phyloP scores from a whole-genome alignment of 352 stramenopile genomes.

The Hyaloperonospora brassicae region DNA sequence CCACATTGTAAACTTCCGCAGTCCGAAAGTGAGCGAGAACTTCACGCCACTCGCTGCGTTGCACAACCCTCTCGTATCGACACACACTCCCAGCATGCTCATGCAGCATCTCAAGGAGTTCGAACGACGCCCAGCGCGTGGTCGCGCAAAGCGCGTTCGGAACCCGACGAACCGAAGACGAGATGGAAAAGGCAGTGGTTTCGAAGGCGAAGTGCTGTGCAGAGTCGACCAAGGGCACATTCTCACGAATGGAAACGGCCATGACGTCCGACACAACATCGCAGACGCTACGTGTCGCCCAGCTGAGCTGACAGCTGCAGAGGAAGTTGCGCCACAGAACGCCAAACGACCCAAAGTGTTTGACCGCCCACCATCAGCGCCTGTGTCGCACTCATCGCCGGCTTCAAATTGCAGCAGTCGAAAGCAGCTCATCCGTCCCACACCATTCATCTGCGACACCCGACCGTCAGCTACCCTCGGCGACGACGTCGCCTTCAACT shows the following conservation, averaged over 20 bases:
- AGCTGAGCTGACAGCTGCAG: slow-evolving; percentile 16
- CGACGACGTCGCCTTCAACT: slow-evolving; percentile 6
- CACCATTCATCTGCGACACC: slow-evolving; percentile 23
- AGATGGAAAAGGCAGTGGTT: slow-evolving; percentile 51
- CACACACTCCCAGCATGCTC: slow-evolving; percentile 8
- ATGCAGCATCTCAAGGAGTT: slow-evolving; percentile 36
- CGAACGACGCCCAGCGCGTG: slow-evolving; percentile 33
- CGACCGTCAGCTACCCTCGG: slow-evolving; percentile 1
- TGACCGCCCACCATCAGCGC: slow-evolving; percentile 7
- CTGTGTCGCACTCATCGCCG: slow-evolving; percentile 13
- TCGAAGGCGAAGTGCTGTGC: slow-evolving; percentile 59
- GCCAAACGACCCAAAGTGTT: slow-evolving; percentile 20
- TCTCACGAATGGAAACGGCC: slow-evolving; percentile 10
- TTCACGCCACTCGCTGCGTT: slow-evolving; percentile 43
- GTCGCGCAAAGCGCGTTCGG: slow-evolving; percentile 39
- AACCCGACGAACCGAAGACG: slow-evolving; percentile 46
- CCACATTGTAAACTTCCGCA: slow-evolving; percentile 74
- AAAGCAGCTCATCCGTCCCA: slow-evolving; percentile 22
- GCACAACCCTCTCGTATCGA: slow-evolving; percentile 4
- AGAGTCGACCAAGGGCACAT: slow-evolving; percentile 29
- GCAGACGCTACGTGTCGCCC: slow-evolving; percentile 1
- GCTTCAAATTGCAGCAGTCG: slow-evolving; percentile 15
- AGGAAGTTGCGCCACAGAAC: slow-evolving; percentile 15
- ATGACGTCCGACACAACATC: slow-evolving; percentile 3
- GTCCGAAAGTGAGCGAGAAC: slow-evolving; percentile 75